Evolutionary conservation across 306 rosid species (phyloP), one percentile per base, ranked within the genome.

Genomic region (Amphicarpaea edgeworthii): DNA sequence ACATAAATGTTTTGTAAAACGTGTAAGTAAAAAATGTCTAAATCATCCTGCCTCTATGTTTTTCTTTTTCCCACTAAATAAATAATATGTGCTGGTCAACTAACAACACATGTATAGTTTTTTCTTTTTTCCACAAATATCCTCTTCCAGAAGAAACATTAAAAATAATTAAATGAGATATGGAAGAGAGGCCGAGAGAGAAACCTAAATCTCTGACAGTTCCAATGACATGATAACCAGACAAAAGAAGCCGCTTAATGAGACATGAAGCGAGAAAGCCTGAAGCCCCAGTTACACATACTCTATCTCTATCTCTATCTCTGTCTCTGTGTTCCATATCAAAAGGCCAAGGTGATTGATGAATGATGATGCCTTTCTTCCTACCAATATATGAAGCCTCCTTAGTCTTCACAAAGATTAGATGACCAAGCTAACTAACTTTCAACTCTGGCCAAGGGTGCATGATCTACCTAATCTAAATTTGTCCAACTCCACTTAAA

Each of bases 201-300:
- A 14, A 12, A 93, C 98, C 96, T 87, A 86, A 89, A 78, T 92
- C 89, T 80, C 97, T 85, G 14, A 92, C 96, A 0, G 97, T 95
- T 72, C 96, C 97, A 62, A 32, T 54, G 19, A 92, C 97, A 83
- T 83, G 87, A 74, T 95, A 92, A 0, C 93, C 93, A 38, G 96
- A 87, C 58, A 81, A 76, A 38, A 95, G 97, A 81, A 95, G 89
- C 16, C 86, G 51, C 84, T 92, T 92, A 28, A 92, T 85, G 19
- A 95, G 92, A 88, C 90, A 92, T 63, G 98, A 90, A 68, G 98
- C 98, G 7, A 95, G 69, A 82, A 81, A 92, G 0, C 98, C 97
- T 32, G 98, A 89, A 67, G 98, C 96, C 5, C 97, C 98, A 0
- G 97, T 92, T 0, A 95, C 96, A 8, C 98, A 95, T 7, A 95